Evolutionary conservation across 768 basidiomycete genomes (phyloP), one percentile per base, ranked within the genome.

Genomic region (Boletus subparvulus): DNA sequence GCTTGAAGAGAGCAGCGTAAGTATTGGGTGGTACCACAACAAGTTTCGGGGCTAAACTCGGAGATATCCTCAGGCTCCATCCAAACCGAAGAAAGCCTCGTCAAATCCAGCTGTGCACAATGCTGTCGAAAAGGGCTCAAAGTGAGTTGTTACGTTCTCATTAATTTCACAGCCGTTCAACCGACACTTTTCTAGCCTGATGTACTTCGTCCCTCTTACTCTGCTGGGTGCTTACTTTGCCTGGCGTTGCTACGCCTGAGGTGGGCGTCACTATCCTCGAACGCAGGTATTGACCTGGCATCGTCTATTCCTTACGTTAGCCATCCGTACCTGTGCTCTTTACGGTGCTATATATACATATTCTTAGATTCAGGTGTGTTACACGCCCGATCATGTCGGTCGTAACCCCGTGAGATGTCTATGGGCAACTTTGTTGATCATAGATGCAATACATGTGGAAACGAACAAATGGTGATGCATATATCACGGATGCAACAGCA

Each of bases 171-270:
- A 21, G 16, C 55, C 21, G 8, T 39, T 46, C 48, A 48, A 19
- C 6, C 48, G 24, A 61, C 50, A 32, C 59, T 46, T 61, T 48
- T 44, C 42, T 65, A 90, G 87, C 73, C 54, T 88, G 72, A 86
- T 90, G 81, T 96, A 93, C 81, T 84, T 94, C 67, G 67, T 93
- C 24, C 94, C 94, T 51, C 80, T 95, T 41, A 83, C 77, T 44
- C 74, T 92, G 28, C 75, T 96, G 45, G 90, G 83, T 59, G 94
- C 82, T 47, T 95, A 93, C 84, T 89, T 96, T 64, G 94, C 85
- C 47, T 96, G 86, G 85, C 83, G 92, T 60, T 86, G 80, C 74
- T 92, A 92, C 73, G 71, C 59, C 59, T 71, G 58, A 73, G 52
- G 28, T 39, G 37, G 48, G 35, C 13, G 10, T 19, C 24, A 30